phyloP scores from a whole-genome alignment of 257 asterid species.

The Leptodermis oblonga region DNA sequence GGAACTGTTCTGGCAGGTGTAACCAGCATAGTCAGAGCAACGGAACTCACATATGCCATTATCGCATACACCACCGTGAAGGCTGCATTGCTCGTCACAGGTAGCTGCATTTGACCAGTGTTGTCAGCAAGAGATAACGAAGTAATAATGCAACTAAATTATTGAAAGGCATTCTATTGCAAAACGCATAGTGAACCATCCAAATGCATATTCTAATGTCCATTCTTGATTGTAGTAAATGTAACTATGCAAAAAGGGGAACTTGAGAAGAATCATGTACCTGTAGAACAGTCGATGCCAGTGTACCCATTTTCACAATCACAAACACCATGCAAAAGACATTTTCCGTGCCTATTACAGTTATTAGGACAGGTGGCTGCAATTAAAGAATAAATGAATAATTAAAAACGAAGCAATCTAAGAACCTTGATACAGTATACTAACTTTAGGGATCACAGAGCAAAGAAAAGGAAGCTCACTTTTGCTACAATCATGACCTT shows the following conservation, averaged over 20 bases:
- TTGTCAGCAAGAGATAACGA: conserved; percentile 5
- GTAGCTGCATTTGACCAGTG: conserved; percentile 49
- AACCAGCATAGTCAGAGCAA: conserved; percentile 98
- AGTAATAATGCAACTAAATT: not conserved
- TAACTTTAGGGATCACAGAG: not conserved
- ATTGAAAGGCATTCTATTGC: not conserved
- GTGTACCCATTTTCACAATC: conserved; percentile 75
- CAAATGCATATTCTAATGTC: too few species aligned
- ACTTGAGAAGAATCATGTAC: conserved; percentile 29
- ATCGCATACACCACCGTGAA: conserved; percentile 98
- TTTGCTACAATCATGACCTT: conserved; percentile 81
- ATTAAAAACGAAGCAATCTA: not conserved
- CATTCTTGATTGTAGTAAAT: not conserved
- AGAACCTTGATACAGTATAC: conserved; percentile 3
- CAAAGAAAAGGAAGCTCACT: conserved; percentile 26
- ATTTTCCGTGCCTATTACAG: conserved; percentile 67
- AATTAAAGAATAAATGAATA: conserved; percentile 2
- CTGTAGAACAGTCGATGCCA: conserved; percentile 91
- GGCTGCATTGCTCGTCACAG: conserved; percentile 98
- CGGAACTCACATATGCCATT: conserved; percentile 96
- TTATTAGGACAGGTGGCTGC: conserved; percentile 74
- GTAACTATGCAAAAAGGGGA: not conserved
- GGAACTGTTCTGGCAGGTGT: conserved; percentile 98
- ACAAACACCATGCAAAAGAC: conserved; percentile 61
- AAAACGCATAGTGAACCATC: not conserved